Percentiles rank a stretch among this genome's conserved stretches.
phyloP scores from a whole-genome alignment of 2,329 filamentous ascomycete genomes.

The Plenodomus biglobosus region DNA sequence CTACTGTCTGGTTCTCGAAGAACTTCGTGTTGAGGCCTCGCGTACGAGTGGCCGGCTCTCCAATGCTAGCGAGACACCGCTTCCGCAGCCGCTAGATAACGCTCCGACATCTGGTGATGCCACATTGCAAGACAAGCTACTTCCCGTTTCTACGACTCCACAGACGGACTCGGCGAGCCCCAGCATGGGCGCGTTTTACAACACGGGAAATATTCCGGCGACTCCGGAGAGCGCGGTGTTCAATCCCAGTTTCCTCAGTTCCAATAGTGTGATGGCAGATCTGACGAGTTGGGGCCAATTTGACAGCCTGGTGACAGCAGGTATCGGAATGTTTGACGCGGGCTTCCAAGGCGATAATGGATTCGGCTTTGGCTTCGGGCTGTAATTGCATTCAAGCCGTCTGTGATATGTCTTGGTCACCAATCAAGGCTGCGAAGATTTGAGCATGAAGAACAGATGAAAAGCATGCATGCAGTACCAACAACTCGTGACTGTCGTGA shows the following conservation, averaged over 20 bases:
- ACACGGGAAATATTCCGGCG: constrained; percentile 24
- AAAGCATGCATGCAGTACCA: too few relatives aligned
- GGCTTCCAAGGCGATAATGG: constrained; percentile 26
- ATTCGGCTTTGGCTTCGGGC: constrained; percentile 25
- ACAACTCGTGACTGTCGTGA: too few relatives aligned
- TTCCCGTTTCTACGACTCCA: constrained; percentile 6
- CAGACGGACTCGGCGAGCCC: constrained; percentile 18
- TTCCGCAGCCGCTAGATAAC: not conserved
- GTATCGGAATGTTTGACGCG: constrained; percentile 37
- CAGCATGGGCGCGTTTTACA: constrained; percentile 14
- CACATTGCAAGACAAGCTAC: constrained; percentile 1
- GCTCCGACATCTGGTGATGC: not conserved
- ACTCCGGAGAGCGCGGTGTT: constrained; percentile 35
- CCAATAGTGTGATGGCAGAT: constrained; percentile 36
- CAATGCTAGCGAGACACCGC: not conserved
- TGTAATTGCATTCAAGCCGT: constrained; percentile 4
- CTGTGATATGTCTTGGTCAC: too few relatives aligned
- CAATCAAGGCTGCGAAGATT: too few relatives aligned
- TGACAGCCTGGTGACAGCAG: constrained; percentile 41
- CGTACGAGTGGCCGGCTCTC: constrained; percentile 24
- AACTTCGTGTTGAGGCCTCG: constrained; percentile 50
- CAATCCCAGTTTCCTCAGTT: constrained; percentile 22
- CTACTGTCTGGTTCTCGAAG: constrained; percentile 57
- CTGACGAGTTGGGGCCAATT: constrained; percentile 45
- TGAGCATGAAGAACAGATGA: too few relatives aligned